Conservation (phyloP, 2,329 filamentous ascomycete species). For the Sporothrix globosa region DNA sequence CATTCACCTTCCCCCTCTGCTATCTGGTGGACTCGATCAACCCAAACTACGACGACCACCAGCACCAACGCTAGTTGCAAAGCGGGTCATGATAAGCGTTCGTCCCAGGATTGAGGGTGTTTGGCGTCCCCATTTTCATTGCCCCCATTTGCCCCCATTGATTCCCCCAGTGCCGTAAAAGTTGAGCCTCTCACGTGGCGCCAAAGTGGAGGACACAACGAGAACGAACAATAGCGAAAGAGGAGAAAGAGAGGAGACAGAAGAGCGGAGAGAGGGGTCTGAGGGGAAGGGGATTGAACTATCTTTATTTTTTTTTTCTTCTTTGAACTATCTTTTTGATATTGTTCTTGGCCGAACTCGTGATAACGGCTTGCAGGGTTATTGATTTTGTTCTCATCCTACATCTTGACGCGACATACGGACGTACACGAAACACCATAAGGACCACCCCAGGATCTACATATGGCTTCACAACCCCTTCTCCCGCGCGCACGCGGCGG, state of each 20-base stretch:
- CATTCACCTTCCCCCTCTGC: background rate
- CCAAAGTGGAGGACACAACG: background rate
- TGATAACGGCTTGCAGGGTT: too few relatives aligned
- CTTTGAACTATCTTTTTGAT: too few relatives aligned
- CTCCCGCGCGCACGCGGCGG: conserved; percentile 7
- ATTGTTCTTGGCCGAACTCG: too few relatives aligned
- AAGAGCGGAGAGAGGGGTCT: background rate
- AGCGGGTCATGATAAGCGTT: background rate
- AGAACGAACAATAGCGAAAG: background rate
- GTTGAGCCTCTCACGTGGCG: background rate
- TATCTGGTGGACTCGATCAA: background rate
- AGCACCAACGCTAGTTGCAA: background rate
- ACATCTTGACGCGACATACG: too few relatives aligned
- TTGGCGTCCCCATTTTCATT: too few relatives aligned
- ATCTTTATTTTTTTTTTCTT: background rate
- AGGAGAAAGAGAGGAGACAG: background rate
- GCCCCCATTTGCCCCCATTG: too few relatives aligned
- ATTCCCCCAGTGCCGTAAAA: too few relatives aligned
- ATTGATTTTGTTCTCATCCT: too few relatives aligned
- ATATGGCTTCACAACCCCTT: background rate
- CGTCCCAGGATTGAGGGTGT: background rate
- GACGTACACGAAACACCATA: background rate
- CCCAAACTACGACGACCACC: background rate
- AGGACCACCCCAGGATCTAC: too few relatives aligned
- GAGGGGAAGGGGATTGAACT: background rate